Percentiles rank a stretch among this genome's conserved stretches.
These are phyloP conservation scores for Solanum hybrid DNA, from an alignment of 305 asterid genomes.

Conservation along the genomic window DNA sequence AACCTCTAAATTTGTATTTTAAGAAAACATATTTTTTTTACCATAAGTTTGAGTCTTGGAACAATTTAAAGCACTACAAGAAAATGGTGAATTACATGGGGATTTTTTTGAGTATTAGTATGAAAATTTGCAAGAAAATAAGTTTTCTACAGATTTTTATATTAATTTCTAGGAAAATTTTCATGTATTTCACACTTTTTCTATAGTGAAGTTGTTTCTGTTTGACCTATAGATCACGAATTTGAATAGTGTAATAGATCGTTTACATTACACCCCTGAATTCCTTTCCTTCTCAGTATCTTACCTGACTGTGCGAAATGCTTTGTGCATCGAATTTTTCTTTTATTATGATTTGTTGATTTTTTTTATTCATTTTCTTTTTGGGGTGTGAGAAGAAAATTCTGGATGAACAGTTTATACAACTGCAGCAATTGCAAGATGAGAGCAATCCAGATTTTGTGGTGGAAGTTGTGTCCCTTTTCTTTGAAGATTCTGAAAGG, in stretches of 20 bases:
- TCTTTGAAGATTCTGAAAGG: slow-evolving; percentile 31
- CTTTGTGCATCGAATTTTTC: not conserved
- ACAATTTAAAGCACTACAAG: not conserved
- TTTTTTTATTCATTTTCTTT: not conserved
- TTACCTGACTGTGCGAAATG: not conserved
- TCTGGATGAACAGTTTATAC: slow-evolving; percentile 30
- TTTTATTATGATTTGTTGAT: not conserved
- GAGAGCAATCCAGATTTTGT: slow-evolving; percentile 32
- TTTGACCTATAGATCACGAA: not conserved
- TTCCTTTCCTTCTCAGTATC: not conserved
- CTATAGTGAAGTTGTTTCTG: too few species aligned
- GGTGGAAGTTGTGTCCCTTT: slow-evolving; percentile 22
- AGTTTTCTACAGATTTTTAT: too few species aligned
- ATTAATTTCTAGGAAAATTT: too few species aligned
- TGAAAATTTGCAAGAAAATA: too few species aligned
- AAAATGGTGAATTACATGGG: too few species aligned
- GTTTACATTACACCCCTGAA: not conserved
- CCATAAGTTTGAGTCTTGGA: not conserved
- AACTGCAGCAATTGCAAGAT: slow-evolving; percentile 30
- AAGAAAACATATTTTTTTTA: too few species aligned
- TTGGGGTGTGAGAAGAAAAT: slow-evolving; percentile 2
- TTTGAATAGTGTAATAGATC: not conserved
- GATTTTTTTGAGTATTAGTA: too few species aligned
- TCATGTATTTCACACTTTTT: too few species aligned
- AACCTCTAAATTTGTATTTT: not conserved